Base-by-base conservation (phyloP, 1,139 yeast genomes). In the Debaryomyces nepalensis region DNA sequence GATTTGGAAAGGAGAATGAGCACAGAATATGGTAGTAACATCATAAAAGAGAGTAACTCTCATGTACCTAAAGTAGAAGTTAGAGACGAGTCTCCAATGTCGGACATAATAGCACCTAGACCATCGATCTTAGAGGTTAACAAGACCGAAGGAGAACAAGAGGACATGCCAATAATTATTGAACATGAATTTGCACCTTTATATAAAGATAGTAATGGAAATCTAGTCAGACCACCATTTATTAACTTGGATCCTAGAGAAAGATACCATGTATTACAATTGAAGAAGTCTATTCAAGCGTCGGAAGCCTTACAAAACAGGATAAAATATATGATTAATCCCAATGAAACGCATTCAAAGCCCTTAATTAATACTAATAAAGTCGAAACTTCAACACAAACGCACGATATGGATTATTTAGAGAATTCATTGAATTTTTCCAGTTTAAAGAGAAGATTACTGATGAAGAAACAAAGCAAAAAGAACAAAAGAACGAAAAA, bases 201-300 rank as follows among this genome's bases (percentile, higher is more conserved):
- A 31, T 69, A 69, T 46, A 54, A 54, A 18, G 77, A 73, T 45
- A 60, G 57, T 3, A 60, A 63, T 1, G 77, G 77, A 2, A 66
- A 70, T 43, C 52, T 70, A 38, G 72, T 66, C 2, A 59, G 79
- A 39, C 78, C 79, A 0, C 77, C 78, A n/a, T 70, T 72, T 49
- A 71, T 73, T 26, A 70, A 70, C 40, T 59, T 73, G 37, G 77
- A 72, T 42, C 79, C 78, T 0, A 51, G 66, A 26, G 78, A 73
- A 50, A 58, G 79, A 33, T 70, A 73, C 48, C 73, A 70, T 12
- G 57, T 73, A 37, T 53, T 73, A 32, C 75, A 70, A 47, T 53
- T 73, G 41, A 73, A 73, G 43, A 60, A 61, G 44, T 61, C 75
- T 2, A 53, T 71, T 5, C 72, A 72, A 45, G 64, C 68, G 1